Conservation (phyloP, 495 filamentous ascomycete genomes). For the Cercophora scortea region DNA sequence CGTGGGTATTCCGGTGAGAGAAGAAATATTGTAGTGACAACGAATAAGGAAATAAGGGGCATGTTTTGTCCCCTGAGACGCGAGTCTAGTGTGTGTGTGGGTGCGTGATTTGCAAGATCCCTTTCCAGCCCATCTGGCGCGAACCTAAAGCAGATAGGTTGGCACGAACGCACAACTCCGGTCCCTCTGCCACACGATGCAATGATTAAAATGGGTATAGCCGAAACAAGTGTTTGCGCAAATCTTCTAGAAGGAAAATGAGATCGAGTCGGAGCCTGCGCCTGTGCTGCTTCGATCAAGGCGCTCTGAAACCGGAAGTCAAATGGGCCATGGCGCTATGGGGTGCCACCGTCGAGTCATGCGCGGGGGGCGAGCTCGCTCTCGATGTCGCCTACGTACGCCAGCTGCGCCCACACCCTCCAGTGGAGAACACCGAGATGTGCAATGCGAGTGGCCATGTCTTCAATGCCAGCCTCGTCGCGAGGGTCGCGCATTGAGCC, state of each 20-base stretch:
- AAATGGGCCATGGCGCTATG: not conserved
- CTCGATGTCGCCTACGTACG: constrained; percentile 43
- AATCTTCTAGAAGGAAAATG: not conserved
- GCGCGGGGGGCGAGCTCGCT: constrained; percentile 2
- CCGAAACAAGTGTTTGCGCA: not conserved
- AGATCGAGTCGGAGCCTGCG: not conserved
- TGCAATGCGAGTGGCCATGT: constrained; percentile 65
- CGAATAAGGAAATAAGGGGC: not conserved
- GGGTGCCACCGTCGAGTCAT: constrained; percentile 1
- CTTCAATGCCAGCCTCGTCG: constrained; percentile 48
- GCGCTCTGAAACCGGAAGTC: not conserved
- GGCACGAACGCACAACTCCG: not conserved
- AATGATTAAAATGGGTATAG: not conserved
- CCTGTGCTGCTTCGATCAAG: not conserved
- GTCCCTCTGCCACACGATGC: not conserved
- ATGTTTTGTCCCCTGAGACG: too few relatives aligned
- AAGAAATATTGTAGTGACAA: not conserved
- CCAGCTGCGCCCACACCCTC: constrained; percentile 72
- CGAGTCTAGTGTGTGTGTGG: too few relatives aligned
- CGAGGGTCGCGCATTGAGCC: constrained; percentile 27
- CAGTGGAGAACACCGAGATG: constrained; percentile 80
- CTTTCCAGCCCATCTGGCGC: not conserved
- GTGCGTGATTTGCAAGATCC: too few relatives aligned
- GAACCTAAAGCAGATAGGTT: not conserved
- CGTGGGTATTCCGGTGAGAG: not conserved